Evolutionary conservation across 129 eudicot species (phyloP).

Genomic region (Glebionis coronaria): DNA sequence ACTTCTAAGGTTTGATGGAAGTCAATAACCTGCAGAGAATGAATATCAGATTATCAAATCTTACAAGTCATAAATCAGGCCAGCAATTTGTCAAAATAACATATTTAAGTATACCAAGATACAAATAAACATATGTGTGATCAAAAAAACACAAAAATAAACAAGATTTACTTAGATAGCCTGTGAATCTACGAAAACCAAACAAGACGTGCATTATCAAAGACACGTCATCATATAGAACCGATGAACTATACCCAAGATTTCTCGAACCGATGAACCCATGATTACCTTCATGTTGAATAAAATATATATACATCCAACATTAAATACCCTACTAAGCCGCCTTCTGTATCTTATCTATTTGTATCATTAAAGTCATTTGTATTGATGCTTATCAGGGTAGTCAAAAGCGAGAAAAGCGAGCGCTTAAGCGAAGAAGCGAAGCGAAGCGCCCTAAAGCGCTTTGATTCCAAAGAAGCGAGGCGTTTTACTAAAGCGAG

Average conservation of each 20-base stretch:
- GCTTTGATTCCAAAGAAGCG: too few species aligned
- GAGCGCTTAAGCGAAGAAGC: too few species aligned
- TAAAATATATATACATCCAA: background rate
- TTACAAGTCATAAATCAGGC: background rate
- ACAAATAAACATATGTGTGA: too few species aligned
- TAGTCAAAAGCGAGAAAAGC: too few species aligned
- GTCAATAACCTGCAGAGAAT: constrained; percentile 73
- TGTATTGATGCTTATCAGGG: too few species aligned
- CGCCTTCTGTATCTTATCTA: background rate
- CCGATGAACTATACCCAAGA: background rate
- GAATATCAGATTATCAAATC: constrained; percentile 1
- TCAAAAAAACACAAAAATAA: background rate
- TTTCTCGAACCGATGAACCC: too few species aligned
- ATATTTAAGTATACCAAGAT: background rate
- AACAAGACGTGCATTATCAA: background rate
- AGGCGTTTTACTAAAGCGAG: too few species aligned
- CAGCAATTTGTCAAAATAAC: background rate
- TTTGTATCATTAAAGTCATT: background rate
- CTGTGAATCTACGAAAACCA: background rate
- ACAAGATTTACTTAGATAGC: background rate
- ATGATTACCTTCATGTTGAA: too few species aligned
- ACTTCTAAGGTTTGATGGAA: constrained; percentile 98
- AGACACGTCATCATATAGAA: background rate
- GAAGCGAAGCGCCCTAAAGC: too few species aligned
- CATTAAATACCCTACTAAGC: background rate